These are phyloP conservation scores for Oryza glaberrima DNA, from an alignment of 176 grass and related monocot species.

Conservation along the genomic window DNA sequence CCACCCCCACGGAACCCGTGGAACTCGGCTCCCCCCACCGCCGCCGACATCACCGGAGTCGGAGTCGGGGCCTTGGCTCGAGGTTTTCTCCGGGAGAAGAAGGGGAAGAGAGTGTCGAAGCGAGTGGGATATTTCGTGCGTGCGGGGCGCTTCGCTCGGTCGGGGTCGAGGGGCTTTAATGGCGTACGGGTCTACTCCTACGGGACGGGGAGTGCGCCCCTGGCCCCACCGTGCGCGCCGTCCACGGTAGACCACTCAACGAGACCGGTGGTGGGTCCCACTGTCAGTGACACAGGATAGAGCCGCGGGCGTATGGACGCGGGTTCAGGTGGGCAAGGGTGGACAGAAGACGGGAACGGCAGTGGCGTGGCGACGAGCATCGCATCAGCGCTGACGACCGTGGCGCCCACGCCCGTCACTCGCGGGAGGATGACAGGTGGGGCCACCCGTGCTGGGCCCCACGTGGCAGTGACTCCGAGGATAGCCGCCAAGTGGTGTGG, in stretches of 20 bases:
- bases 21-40: constrained; percentile 47
- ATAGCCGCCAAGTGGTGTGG: not conserved
- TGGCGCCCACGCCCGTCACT: too few relatives aligned
- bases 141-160: not conserved
- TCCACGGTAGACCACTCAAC: not conserved
- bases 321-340: not conserved
- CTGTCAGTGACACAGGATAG: rapidly evolving
- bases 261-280: rapidly evolving
- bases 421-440: not conserved
- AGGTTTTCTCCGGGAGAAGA: not conserved
- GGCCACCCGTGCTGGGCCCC: rapidly evolving
- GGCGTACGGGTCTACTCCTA: not conserved
- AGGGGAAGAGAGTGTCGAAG: not conserved
- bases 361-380: not conserved
- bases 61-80: not conserved
- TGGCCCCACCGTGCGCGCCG: not conserved
- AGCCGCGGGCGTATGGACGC: not conserved
- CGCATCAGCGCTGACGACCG: constrained; percentile 11
- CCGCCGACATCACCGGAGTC: constrained; percentile 38
- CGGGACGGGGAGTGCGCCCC: not conserved
- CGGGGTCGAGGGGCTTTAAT: constrained; percentile 41
- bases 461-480: rapidly evolving
- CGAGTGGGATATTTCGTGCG: constrained; percentile 19
- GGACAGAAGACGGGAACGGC: not conserved
- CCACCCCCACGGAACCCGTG: constrained; percentile 30